Evolutionary conservation across 2,329 filamentous ascomycete genomes (phyloP).

Genomic region (Aspergillus vadensis): DNA sequence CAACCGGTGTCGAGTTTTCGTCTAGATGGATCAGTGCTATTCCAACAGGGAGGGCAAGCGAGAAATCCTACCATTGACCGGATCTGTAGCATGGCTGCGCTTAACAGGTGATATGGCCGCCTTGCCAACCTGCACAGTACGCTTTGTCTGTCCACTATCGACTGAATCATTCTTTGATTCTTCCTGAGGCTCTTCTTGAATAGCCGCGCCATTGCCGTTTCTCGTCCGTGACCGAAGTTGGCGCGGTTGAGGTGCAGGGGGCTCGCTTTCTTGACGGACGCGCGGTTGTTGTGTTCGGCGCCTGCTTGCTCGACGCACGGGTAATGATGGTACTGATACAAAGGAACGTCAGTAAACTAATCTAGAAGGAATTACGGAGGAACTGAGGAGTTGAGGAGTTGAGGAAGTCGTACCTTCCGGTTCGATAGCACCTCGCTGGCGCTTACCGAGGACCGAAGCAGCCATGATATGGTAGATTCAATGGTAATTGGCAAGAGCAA

Average conservation of each 20-base stretch:
- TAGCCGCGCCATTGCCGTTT: slow-evolving; percentile 21
- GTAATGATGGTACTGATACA: slow-evolving; percentile 26
- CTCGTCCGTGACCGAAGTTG: slow-evolving; percentile 43
- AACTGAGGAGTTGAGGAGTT: too few relatives aligned
- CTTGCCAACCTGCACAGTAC: slow-evolving; percentile 46
- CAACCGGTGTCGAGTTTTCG: slow-evolving; percentile 45
- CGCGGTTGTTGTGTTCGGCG: slow-evolving; percentile 49
- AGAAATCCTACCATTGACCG: slow-evolving; percentile 35
- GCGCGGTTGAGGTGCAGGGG: slow-evolving; percentile 29
- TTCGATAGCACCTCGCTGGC: slow-evolving; percentile 41
- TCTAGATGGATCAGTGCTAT: slow-evolving; percentile 35
- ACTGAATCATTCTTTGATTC: slow-evolving; percentile 24
- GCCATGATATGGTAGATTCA: slow-evolving; percentile 34
- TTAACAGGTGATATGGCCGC: slow-evolving; percentile 48
- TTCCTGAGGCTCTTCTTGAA: slow-evolving; percentile 33
- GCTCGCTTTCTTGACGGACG: slow-evolving; percentile 39
- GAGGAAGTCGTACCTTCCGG: slow-evolving; percentile 42
- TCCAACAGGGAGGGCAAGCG: neutral
- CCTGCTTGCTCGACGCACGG: slow-evolving; percentile 48
- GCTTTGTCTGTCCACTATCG: slow-evolving; percentile 51
- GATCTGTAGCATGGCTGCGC: slow-evolving; percentile 47
- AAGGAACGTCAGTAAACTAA: neutral
- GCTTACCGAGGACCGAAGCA: slow-evolving; percentile 48
- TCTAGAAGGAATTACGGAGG: slow-evolving; percentile 1
- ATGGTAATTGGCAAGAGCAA: too few relatives aligned